Evolutionary conservation across 2,329 filamentous ascomycete species (phyloP), one percentile per base, ranked within the genome.

Genomic region (Botrytis galanthina): DNA sequence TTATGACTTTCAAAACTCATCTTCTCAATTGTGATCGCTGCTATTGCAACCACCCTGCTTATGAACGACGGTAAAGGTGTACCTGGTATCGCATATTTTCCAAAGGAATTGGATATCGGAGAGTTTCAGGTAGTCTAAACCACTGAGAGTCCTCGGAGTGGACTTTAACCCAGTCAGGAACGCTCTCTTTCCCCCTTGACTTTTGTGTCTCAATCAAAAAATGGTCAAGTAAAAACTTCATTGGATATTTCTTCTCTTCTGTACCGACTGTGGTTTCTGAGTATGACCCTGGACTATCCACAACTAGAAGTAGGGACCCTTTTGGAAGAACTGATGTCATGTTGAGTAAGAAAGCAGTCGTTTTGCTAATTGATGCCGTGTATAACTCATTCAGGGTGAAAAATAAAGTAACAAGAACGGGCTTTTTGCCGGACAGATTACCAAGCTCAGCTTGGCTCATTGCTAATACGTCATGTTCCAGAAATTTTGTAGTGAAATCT

Each of bases 301-400:
- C 91, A 4, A 98, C 93, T 0, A 98, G 87, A 1, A 98, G 84
- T 57, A 95, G 82, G 3, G 93, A 89, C 0, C 89, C 91, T 0
- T 84, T 74, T 0, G 85, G 83, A 3, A 92, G 80, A 1, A 83
- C 77, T 2, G 87, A 84, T 0, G 92, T 93, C 29, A 98, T 83
- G 0, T 85, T 85, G 6, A 94, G 86, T 0, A 99, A 85, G 76
- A 98, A 91, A 5, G 85, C 85, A 0, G 95, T 97, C 0, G 95
- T 94, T 77, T 90, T 89, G 3, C 90, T 86, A 66, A 90, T 85
- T 1, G 91, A 93, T 0, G 89, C 86, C 0, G 93, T 92, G 84
- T 98, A 98, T 0, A 99, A 89, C 83, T 99, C 96, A 82, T 98
- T 98, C 64, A 98, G 87, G 0, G 95, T 98, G 85, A 98, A 99